Base-by-base conservation (phyloP, 306 rosid species). In the Echinosophora koreensis region DNA sequence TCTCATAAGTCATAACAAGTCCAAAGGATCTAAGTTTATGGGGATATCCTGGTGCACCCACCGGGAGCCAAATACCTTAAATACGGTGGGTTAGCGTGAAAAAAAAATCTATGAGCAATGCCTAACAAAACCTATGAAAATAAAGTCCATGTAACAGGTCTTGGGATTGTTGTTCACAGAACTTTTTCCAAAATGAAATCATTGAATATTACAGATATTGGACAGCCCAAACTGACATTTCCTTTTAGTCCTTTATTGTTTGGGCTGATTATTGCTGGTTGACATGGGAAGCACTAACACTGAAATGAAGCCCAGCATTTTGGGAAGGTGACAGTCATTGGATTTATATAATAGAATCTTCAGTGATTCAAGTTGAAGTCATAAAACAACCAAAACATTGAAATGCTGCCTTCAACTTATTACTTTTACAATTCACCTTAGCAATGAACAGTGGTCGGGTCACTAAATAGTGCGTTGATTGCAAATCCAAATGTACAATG, bases 171-270 rank as follows among this genome's bases (percentile, higher is more conserved):
- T 1, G 22, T 22, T 22, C 22, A 22, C 22, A 22, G 22, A 61
- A 51, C 42, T 42, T 54, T 38, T 66, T 70, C 41, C 46, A 27
- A 16, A 30, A 71, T 62, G 61, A 77, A 10, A 66, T 66, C 13
- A 32, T 67, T 44, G 59, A 70, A 63, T 57, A 73, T 28, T 63
- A 42, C 14, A 42, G 12, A 8, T 10, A 42, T 8, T 42, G 12
- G 64, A 58, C 64, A 27, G n/a, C 64, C 34, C 64, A 58, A 58
- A 27, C 27, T 22, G 64, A 27, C 63, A 18, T 57, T 5, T 7
- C 37, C 63, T 8, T 8, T 57, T 57, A 2, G 2, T 11, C 13
- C 51, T 12, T 12, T 12, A 12, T 46, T 46, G 5, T 12, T 46
- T 46, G 5, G 15, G 51, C n/a, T 46, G n/a, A 46, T 12, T 46